Evolutionary conservation across 2,329 filamentous ascomycete species (phyloP).

Genomic region (Didymella sp.): DNA sequence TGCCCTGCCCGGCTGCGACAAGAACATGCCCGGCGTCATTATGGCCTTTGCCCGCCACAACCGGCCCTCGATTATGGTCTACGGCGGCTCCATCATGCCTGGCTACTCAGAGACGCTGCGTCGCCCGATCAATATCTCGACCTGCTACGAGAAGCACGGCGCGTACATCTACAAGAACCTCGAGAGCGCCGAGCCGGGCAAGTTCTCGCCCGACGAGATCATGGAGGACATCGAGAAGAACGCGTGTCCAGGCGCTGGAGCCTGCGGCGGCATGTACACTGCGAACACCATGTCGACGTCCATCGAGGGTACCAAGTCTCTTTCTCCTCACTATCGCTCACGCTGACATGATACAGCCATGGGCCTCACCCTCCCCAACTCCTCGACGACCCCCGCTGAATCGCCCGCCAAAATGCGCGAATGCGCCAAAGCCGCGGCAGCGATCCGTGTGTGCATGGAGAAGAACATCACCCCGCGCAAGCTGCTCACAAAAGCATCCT

Average conservation of each 20-base stretch:
- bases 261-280: constrained; percentile 92
- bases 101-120: constrained; percentile 81
- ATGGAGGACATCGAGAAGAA: constrained; percentile 82
- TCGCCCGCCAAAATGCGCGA: constrained; percentile 86
- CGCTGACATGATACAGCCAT: constrained; percentile 63
- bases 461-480: constrained; percentile 81
- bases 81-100: constrained; percentile 87
- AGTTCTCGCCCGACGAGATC: constrained; percentile 76
- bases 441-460: constrained; percentile 80
- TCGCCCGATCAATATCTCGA: constrained; percentile 84
- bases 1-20: constrained; percentile 91
- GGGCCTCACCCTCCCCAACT: constrained; percentile 81
- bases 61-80: constrained; percentile 92
- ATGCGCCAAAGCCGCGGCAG: constrained; percentile 79
- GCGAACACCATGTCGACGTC: constrained; percentile 93
- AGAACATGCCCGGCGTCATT: constrained; percentile 94
- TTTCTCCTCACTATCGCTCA: neutral
- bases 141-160: constrained; percentile 86
- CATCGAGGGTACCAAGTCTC: constrained; percentile 64
- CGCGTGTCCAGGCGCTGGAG: constrained; percentile 79
- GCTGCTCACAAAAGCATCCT: constrained; percentile 78
- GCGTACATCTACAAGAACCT: constrained; percentile 81
- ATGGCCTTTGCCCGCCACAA: constrained; percentile 94
- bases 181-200: constrained; percentile 70
- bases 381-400: constrained; percentile 80